A percentile compares a stretch with the other conserved stretches of the same genome.
These are phyloP conservation scores for Saturnispora dispora DNA, from an alignment of 805 yeast species.

Conservation along the genomic window DNA sequence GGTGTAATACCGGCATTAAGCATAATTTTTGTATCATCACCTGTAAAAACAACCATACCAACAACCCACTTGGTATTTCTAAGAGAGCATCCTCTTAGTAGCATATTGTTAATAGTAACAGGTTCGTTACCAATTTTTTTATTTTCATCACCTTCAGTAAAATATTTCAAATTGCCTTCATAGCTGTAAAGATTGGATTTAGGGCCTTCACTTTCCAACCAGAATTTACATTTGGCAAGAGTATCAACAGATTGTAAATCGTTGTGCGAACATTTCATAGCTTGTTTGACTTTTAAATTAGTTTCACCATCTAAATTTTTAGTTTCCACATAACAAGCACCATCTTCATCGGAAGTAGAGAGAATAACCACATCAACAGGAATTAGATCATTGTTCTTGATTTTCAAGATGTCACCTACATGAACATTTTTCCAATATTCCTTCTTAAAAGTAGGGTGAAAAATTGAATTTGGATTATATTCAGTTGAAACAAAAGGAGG, in stretches of 20 bases:
- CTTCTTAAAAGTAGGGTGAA: constrained; percentile 27
- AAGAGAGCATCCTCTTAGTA: constrained; percentile 67
- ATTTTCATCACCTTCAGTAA: constrained; percentile 30
- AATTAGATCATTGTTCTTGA: constrained; percentile 61
- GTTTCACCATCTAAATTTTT: constrained; percentile 79
- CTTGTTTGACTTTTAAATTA: constrained; percentile 67
- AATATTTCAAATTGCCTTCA: constrained; percentile 57
- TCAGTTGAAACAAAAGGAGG: constrained; percentile 26
- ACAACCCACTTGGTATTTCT: constrained; percentile 80
- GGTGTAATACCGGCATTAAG: constrained; percentile 74
- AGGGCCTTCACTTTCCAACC: constrained; percentile 80
- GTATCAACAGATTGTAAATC: constrained; percentile 35
- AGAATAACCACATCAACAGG: constrained; percentile 69
- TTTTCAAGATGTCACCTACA: constrained; percentile 66
- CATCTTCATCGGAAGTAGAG: constrained; percentile 62
- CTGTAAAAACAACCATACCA: constrained; percentile 70
- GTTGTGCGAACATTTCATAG: constrained; percentile 47
- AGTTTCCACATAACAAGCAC: constrained; percentile 64
- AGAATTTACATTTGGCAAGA: constrained; percentile 43
- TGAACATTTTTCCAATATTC: constrained; percentile 63
- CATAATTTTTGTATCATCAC: constrained; percentile 75
- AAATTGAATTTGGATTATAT: constrained; percentile 8
- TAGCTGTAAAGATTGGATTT: constrained; percentile 69
- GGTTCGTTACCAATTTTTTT: constrained; percentile 45
- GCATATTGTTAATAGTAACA: constrained; percentile 56